Evolutionary conservation across 1,284 basidiomycete genomes (phyloP).

Genomic region (Microbotryomycetes sp.): DNA sequence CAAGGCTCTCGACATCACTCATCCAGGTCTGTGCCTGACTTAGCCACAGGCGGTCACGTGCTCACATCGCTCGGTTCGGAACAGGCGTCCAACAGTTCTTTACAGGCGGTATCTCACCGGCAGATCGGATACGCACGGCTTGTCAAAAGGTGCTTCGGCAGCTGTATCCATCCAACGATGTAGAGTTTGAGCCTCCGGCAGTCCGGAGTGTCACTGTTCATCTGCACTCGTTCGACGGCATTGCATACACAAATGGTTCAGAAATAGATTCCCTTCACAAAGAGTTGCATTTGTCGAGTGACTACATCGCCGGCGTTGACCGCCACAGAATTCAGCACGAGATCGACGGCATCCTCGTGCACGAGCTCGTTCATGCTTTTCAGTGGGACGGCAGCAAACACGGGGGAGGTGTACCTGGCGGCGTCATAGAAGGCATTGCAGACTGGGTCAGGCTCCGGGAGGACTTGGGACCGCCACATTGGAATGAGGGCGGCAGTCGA

Average conservation of each 20-base stretch:
- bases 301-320: constrained; percentile 13
- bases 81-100: constrained; percentile 6
- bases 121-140: not conserved
- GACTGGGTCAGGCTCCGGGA: constrained; percentile 30
- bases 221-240: constrained; percentile 21
- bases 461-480: constrained; percentile 22
- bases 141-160: not conserved
- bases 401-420: constrained; percentile 13
- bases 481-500: constrained; percentile 3
- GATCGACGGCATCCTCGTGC: constrained; percentile 23
- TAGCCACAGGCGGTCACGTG: not conserved
- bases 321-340: not conserved
- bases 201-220: constrained; percentile 17
- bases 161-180: constrained; percentile 3
- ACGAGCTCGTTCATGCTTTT: constrained; percentile 31
- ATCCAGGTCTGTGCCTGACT: too few species aligned
- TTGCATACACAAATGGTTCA: constrained; percentile 25
- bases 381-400: constrained; percentile 16
- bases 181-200: not conserved
- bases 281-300: constrained; percentile 23
- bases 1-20: not conserved
- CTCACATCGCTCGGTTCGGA: too few species aligned
- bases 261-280: constrained; percentile 28
- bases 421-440: constrained; percentile 31
- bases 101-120: not conserved